Evolutionary conservation across 2,329 filamentous ascomycete species (phyloP).

Genomic region (Didymella glomerata): DNA sequence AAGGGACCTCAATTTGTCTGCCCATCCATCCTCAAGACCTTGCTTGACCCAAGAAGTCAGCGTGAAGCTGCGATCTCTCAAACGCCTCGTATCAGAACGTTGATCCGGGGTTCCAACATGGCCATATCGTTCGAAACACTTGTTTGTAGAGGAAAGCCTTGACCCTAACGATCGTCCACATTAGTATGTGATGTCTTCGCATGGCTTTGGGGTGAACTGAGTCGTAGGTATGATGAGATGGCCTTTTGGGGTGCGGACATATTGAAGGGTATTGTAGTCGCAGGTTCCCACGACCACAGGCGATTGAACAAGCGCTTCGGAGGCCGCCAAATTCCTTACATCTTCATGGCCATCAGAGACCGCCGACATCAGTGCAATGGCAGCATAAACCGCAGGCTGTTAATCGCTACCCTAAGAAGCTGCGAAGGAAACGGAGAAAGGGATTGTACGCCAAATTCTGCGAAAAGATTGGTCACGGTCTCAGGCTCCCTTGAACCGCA

Average conservation of each 20-base stretch:
- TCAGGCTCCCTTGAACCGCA: not conserved
- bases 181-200: not conserved
- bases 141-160: not conserved
- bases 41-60: not conserved
- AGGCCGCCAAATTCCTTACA: no score
- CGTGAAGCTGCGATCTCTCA: not conserved
- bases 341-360: not conserved
- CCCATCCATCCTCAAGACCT: not conserved
- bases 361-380: not conserved
- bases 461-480: not conserved
- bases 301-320: not conserved
- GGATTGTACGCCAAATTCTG: not conserved
- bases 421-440: not conserved
- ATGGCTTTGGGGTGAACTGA: no score
- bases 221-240: not conserved
- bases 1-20: no score
- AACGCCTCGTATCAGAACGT: not conserved
- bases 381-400: not conserved
- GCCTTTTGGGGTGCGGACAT: no score
- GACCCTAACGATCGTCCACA: not conserved
- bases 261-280: not conserved
- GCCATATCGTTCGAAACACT: not conserved
- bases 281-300: not conserved
- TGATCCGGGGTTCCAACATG: not conserved
- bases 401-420: not conserved